Evolutionary conservation across 129 eudicot species (phyloP), one percentile per base, ranked within the genome.

Genomic region (Artemisia argyi): DNA sequence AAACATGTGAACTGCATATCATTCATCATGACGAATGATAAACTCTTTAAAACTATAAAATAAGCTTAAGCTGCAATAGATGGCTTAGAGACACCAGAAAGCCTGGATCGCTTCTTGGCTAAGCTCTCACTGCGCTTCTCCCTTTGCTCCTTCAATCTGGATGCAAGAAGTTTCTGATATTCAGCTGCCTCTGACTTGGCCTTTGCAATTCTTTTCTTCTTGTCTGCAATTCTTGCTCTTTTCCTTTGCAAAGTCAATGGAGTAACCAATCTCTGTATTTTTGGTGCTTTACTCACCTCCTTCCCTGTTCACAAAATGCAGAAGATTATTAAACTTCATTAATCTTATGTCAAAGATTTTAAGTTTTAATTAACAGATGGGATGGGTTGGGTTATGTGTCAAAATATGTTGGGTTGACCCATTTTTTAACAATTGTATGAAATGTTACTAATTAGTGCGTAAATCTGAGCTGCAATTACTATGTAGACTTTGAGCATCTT

Each of bases 181-280:
- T 89, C 96, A 6, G 96, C 96, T 16, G 91, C 96, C 65, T 89
- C 96, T 0, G 91, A 62, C 78, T 89, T 86, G 56, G 96, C 91
- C 85, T 89, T 89, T 9, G 86, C 87, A 73, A 86, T 83, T 46
- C 89, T 86, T 82, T 89, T 87, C 86, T 89, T 89, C 87, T 89
- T 89, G 48, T 89, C 89, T 0, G 91, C 84, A 77, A 86, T 86
- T 83, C 96, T 89, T n/a, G 96, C 96, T 6, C 96, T 46, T 83
- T 89, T 89, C 84, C 96, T 84, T 65, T 89, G 96, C 81, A 89
- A 49, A 11, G 96, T 89, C 83, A 89, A 81, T 8, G 96, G 96
- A 14, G 96, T 89, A 4, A 89, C 96, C 60, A 89, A 79, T 79
- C 96, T 82, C 80, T 89, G 92, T 55, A 89, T 89, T 49, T 89